Evolutionary conservation across 148 eudicot genomes (phyloP), one percentile per base, ranked within the genome.

Genomic region (Rhododendron vialii): DNA sequence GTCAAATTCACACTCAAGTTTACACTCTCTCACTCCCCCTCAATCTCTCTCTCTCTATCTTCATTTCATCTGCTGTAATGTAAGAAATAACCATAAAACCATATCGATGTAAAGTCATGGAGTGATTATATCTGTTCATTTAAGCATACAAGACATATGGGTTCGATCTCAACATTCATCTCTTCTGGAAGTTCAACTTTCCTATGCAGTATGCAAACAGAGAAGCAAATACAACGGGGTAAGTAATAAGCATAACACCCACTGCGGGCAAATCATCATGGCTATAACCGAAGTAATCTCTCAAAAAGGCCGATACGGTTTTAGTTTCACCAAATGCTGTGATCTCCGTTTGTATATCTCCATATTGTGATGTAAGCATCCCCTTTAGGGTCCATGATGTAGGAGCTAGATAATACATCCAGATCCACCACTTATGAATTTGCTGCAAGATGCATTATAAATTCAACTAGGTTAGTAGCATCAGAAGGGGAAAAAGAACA

Each of bases 341-440:
- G 50, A 94, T 92, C 12, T 71, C 20, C 30, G 83, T 86, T 7
- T 91, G 83, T 59, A 94, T 67, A 63, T 96, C 98, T 65, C 98
- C 96, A 85, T 92, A 93, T 78, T 96, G 98, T 5, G 98, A 93
- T 30, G 92, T 89, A 15, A 92, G 89, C 88, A 96, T 67, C 59
- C 90, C 98, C n/a, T 91, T 88, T 6, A 96, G 80, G 2, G 93
- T 86, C 98, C 98, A 95, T 5, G 97, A 92, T 26, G 95, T 89
- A 8, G 98, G 98, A 80, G 86, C 80, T 53, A 93, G 35, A 71
- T 93, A 93, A 82, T 87, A 95, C 75, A 94, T 83, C 98, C 98
- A 95, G 1, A 92, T 65, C 97, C 97, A 94, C 96, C 96, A 94
- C 82, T 90, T 92, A 2, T 96, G 98, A 86, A 95, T 89, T 78